Conservation (phyloP, 768 basidiomycete genomes). For the Trametes cubensis region DNA sequence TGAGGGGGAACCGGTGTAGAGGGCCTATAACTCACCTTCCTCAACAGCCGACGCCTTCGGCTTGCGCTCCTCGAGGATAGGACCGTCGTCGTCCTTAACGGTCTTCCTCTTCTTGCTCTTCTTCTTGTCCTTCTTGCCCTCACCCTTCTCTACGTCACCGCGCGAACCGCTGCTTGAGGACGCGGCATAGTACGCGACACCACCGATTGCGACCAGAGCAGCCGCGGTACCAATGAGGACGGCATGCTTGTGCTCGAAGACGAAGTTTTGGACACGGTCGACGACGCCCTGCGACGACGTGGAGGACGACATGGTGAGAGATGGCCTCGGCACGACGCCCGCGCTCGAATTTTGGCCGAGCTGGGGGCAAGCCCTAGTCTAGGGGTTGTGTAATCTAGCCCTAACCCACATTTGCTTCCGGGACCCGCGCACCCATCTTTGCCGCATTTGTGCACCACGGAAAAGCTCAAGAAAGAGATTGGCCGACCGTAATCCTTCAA, state of each 20-base stretch:
- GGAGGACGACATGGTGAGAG: slow-evolving; percentile 35
- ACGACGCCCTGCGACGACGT: slow-evolving; percentile 42
- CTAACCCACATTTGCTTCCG: background rate
- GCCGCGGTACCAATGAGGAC: slow-evolving; percentile 73
- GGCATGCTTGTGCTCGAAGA: slow-evolving; percentile 79
- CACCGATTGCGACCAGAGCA: slow-evolving; percentile 69
- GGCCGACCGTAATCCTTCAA: background rate
- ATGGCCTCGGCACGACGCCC: slow-evolving; percentile 14
- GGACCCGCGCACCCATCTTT: background rate
- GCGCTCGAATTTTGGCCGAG: slow-evolving; percentile 19
- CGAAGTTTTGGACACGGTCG: slow-evolving; percentile 68
- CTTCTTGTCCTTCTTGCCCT: slow-evolving; percentile 51
- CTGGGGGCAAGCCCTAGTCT: slow-evolving; percentile 1
- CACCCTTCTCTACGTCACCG: slow-evolving; percentile 46
- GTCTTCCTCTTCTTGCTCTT: slow-evolving; percentile 64
- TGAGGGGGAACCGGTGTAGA: no score
- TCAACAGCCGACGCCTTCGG: slow-evolving; percentile 42
- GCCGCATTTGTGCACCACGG: background rate
- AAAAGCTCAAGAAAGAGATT: background rate
- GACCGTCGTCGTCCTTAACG: slow-evolving; percentile 63
- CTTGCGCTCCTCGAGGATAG: slow-evolving; percentile 77
- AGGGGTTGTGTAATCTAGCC: slow-evolving; percentile 8
- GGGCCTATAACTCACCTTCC: slow-evolving; percentile 25
- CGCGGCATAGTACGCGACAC: slow-evolving; percentile 75
- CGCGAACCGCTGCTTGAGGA: slow-evolving; percentile 45